These are phyloP conservation scores for Rhizopogon rudus DNA, from an alignment of 768 basidiomycete genomes.

Conservation along the genomic window DNA sequence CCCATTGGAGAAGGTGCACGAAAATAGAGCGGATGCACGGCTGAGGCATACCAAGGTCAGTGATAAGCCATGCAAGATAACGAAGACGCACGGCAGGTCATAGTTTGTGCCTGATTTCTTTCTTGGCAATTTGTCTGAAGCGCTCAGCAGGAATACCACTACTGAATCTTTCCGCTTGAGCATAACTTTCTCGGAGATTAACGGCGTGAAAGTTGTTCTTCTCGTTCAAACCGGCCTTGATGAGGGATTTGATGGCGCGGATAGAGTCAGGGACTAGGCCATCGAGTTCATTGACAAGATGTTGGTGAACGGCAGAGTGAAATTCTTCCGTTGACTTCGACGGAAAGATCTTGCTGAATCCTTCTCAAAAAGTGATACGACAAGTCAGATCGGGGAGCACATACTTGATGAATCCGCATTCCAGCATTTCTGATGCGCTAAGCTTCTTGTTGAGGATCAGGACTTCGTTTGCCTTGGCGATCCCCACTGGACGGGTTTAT, in stretches of 20 bases:
- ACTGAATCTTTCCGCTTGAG: constrained; percentile 60
- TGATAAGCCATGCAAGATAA: background rate
- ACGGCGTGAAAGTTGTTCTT: constrained; percentile 60
- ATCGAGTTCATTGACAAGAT: constrained; percentile 48
- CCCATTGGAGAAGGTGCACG: background rate
- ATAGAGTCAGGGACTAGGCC: constrained; percentile 56
- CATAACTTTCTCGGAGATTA: constrained; percentile 66
- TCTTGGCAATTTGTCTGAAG: constrained; percentile 53
- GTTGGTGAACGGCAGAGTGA: constrained; percentile 44
- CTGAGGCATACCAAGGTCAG: background rate
- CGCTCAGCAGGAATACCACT: constrained; percentile 52
- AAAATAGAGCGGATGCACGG: background rate
- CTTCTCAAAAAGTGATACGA: background rate
- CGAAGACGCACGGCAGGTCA: constrained; percentile 18
- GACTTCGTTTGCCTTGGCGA: constrained; percentile 66
- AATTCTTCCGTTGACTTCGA: constrained; percentile 46
- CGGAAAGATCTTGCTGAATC: constrained; percentile 53
- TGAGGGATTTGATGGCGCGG: constrained; percentile 46
- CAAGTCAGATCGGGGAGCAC: constrained; percentile 7
- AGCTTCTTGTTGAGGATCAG: constrained; percentile 69
- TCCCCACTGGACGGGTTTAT: constrained; percentile 46
- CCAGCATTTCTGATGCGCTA: constrained; percentile 48
- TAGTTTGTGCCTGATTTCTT: constrained; percentile 64
- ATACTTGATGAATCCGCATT: constrained; percentile 64
- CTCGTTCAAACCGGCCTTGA: constrained; percentile 52